A percentile compares a stretch with the other conserved stretches of the same genome.
Evolutionary conservation across 306 rosid species (phyloP).

Genomic region (Begonia fuchsioides): DNA sequence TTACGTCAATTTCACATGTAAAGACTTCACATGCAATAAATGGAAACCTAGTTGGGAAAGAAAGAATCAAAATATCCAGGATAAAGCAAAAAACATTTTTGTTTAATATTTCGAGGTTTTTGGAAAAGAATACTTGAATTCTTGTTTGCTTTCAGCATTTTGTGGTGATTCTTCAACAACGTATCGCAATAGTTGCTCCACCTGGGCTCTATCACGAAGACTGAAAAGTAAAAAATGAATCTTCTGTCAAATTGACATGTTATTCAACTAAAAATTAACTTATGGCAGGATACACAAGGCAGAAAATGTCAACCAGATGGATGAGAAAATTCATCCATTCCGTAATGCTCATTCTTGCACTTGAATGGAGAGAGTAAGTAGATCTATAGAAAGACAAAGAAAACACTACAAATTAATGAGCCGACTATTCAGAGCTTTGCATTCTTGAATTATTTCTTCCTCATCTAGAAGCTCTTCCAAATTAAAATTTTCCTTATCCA

Average conservation of each 20-base stretch:
- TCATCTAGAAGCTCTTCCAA: constrained; percentile 97
- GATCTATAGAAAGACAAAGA: not conserved
- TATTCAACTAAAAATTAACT: not conserved
- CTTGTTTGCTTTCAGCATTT: constrained; percentile 82
- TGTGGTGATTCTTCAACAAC: constrained; percentile 81
- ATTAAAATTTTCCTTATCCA: constrained; percentile 86
- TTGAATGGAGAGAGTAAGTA: not conserved
- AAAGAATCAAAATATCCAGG: not conserved
- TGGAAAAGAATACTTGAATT: constrained; percentile 55
- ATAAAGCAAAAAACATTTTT: too few species aligned
- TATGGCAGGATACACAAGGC: too few species aligned
- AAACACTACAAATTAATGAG: constrained; percentile 74
- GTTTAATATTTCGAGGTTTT: too few species aligned
- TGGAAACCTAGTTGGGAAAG: constrained; percentile 59
- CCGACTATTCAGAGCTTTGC: constrained; percentile 96
- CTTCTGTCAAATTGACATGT: constrained; percentile 7
- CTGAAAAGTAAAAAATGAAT: constrained; percentile 28
- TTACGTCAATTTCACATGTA: constrained; percentile 95
- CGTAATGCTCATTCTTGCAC: too few species aligned
- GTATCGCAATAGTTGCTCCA: constrained; percentile 71
- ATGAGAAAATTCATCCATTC: too few species aligned
- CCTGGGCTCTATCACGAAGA: constrained; percentile 87
- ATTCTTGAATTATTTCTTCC: constrained; percentile 97
- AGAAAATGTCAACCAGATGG: too few species aligned
- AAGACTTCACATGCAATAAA: constrained; percentile 93